Evolutionary conservation across 2,329 filamentous ascomycete species (phyloP).

Genomic region (Ophiocordyceps robertsii): DNA sequence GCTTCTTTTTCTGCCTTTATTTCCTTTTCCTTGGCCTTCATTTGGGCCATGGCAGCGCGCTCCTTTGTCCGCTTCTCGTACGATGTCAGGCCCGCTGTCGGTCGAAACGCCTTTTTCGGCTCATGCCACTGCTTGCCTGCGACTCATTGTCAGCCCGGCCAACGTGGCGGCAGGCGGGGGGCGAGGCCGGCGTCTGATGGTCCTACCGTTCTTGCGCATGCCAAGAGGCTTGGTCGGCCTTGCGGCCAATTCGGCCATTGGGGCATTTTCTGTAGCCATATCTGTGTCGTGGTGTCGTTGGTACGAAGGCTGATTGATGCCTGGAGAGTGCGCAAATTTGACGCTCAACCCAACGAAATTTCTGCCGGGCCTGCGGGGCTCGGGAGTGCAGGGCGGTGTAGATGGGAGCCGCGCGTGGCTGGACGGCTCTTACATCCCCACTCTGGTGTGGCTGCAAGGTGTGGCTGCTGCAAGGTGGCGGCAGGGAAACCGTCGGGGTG

Average conservation of each 20-base stretch:
- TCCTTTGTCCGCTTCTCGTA: constrained; percentile 65
- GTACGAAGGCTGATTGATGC: neutral
- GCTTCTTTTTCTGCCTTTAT: constrained; percentile 92
- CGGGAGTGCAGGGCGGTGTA: neutral
- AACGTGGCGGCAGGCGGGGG: neutral
- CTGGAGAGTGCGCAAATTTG: constrained; percentile 12
- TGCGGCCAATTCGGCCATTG: constrained; percentile 9
- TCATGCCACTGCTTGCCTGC: constrained; percentile 92
- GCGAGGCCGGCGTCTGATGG: neutral
- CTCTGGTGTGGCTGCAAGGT: too few relatives aligned
- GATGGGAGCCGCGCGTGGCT: too few relatives aligned
- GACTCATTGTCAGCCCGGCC: constrained; percentile 2
- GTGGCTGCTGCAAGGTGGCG: too few relatives aligned
- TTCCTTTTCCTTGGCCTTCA: constrained; percentile 88
- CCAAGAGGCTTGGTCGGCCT: constrained; percentile 34
- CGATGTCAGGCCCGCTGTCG: constrained; percentile 60
- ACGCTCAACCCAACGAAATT: constrained; percentile 25
- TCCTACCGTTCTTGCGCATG: constrained; percentile 65
- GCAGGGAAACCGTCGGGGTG: too few relatives aligned
- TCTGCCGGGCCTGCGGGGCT: neutral
- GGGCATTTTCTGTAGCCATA: constrained; percentile 6
- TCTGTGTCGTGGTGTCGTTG: constrained; percentile 3
- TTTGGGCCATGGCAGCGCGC: constrained; percentile 55
- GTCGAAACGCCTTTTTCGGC: constrained; percentile 74
- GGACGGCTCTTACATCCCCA: too few relatives aligned